These are phyloP conservation scores for Nakazawaea sp. DNA, from an alignment of 805 yeast species.

Conservation along the genomic window DNA sequence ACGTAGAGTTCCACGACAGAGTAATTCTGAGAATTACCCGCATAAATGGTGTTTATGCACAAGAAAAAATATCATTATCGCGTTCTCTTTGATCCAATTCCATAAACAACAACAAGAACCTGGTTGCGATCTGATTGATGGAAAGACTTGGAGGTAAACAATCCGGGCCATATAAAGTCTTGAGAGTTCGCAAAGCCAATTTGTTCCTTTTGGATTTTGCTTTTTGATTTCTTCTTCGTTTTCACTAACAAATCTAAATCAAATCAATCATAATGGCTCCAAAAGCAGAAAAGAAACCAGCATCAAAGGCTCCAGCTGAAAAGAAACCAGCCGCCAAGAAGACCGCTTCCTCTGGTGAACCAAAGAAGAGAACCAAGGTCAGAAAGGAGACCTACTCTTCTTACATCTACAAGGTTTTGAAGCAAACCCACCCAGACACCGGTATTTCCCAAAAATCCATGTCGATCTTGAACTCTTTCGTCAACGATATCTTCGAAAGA, in stretches of 20 bases:
- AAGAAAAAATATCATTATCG: too few species aligned
- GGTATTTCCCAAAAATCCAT: slow-evolving; percentile 99
- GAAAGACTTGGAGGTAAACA: too few species aligned
- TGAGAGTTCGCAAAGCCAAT: background rate
- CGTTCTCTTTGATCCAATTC: too few species aligned
- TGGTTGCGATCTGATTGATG: too few species aligned
- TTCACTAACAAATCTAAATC: background rate
- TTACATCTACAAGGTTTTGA: slow-evolving; percentile 95
- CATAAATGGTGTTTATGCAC: too few species aligned
- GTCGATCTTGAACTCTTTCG: slow-evolving; percentile 98
- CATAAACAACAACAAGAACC: too few species aligned
- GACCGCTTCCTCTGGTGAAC: slow-evolving; percentile 73
- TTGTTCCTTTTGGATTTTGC: background rate
- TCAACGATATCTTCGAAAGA: slow-evolving; percentile 97
- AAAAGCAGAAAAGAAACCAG: slow-evolving; percentile 58
- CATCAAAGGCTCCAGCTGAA: slow-evolving; percentile 97
- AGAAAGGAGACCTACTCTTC: slow-evolving; percentile 98
- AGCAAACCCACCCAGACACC: slow-evolving; percentile 99
- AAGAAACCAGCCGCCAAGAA: slow-evolving; percentile 92
- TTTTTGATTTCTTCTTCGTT: too few species aligned
- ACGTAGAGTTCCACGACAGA: too few species aligned
- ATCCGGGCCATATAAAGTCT: background rate
- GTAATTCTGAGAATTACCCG: background rate
- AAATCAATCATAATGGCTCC: slow-evolving; percentile 48
- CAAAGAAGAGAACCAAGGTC: slow-evolving; percentile 89